Conservation (phyloP, 805 yeast species). For the Ogataea glucozyma region DNA sequence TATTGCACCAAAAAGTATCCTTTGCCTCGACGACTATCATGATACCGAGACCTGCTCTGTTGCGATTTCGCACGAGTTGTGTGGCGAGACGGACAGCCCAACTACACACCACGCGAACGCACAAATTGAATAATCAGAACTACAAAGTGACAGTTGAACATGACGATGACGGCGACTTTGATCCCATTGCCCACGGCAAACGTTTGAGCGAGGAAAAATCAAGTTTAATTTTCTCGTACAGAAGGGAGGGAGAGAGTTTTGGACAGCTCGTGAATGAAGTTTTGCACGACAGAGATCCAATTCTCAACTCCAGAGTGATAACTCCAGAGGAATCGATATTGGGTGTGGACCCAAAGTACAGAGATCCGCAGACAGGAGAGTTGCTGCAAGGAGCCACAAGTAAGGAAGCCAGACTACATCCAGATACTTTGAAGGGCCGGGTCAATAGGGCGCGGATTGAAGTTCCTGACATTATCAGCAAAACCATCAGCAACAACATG, state of each 20-base stretch:
- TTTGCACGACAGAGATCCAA: constrained; percentile 36
- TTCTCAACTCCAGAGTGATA: constrained; percentile 37
- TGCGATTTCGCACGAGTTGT: constrained; percentile 1
- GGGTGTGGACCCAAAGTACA: constrained; percentile 34
- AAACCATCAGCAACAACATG: constrained; percentile 64
- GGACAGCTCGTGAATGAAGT: constrained; percentile 44
- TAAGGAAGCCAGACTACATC: constrained; percentile 57
- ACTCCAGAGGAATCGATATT: constrained; percentile 38
- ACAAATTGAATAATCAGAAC: constrained; percentile 1
- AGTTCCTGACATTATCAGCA: constrained; percentile 58
- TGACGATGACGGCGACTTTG: constrained; percentile 23
- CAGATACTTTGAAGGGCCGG: constrained; percentile 57
- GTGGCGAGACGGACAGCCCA: not conserved
- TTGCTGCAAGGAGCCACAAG: constrained; percentile 41
- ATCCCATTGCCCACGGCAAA: constrained; percentile 18
- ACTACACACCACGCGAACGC: not conserved
- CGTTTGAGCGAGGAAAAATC: constrained; percentile 28
- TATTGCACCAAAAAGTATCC: too few relatives aligned
- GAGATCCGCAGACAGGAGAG: constrained; percentile 36
- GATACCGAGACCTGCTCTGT: not conserved
- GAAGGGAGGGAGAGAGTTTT: constrained; percentile 41
- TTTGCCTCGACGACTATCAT: not conserved
- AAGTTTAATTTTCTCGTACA: constrained; percentile 36
- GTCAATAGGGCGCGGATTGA: constrained; percentile 50
- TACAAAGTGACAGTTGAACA: constrained; percentile 26